Evolutionary conservation across 1,284 basidiomycete species (phyloP).

Genomic region (Vanrija sp.): DNA sequence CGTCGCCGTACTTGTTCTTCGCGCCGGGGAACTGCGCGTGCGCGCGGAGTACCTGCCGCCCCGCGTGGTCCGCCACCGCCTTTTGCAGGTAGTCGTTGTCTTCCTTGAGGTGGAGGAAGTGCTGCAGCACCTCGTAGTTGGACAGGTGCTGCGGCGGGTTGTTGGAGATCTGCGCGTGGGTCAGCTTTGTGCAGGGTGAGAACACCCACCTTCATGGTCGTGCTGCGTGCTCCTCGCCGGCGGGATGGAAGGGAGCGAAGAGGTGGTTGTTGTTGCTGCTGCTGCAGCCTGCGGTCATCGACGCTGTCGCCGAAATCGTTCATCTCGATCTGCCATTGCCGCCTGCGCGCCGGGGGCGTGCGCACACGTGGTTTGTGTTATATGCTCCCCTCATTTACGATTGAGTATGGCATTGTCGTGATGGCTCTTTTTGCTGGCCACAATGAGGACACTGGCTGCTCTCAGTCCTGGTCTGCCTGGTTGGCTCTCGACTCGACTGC

Average conservation of each 20-base stretch:
- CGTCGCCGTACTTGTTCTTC: neutral
- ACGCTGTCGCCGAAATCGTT: no score
- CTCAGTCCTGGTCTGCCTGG: no score
- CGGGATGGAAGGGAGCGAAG: neutral
- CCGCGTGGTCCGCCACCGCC: slow-evolving; percentile 53
- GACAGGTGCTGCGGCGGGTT: slow-evolving; percentile 73
- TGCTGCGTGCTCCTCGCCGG: neutral
- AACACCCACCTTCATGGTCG: slow-evolving; percentile 15
- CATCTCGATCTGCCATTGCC: no score
- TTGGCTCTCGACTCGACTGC: no score
- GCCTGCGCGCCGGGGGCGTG: no score
- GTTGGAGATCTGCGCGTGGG: slow-evolving; percentile 62
- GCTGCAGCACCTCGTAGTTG: slow-evolving; percentile 77
- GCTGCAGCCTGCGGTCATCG: neutral
- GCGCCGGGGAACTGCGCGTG: slow-evolving; percentile 8
- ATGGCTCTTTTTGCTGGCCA: no score
- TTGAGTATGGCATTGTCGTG: no score
- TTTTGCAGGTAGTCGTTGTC: slow-evolving; percentile 67
- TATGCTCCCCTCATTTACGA: no score
- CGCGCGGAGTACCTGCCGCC: slow-evolving; percentile 9
- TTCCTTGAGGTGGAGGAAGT: slow-evolving; percentile 63
- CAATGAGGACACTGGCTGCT: no score
- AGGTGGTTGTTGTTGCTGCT: neutral
- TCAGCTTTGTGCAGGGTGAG: no score
- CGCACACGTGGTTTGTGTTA: no score